phyloP scores from a whole-genome alignment of 306 rosid genomes.

The Vachellia collinsii region DNA sequence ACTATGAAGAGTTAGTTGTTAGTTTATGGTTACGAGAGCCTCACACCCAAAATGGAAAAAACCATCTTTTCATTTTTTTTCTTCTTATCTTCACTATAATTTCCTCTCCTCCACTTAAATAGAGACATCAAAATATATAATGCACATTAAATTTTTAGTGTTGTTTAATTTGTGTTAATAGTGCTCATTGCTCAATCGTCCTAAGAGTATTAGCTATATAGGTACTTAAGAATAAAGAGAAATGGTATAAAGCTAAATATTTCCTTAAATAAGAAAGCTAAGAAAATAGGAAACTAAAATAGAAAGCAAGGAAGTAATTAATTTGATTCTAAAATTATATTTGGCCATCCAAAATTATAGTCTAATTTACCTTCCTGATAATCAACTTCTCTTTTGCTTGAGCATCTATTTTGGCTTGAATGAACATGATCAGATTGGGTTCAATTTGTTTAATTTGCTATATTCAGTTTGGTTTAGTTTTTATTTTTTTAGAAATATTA shows the following conservation, averaged over 20 bases:
- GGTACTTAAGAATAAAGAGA: not conserved
- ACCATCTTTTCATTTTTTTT: not conserved
- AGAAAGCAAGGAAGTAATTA: not conserved
- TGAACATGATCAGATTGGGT: too few species aligned
- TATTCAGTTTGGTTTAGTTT: too few species aligned
- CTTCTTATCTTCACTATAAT: not conserved
- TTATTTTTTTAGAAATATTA: too few species aligned
- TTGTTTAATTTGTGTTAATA: not conserved
- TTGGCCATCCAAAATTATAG: too few species aligned
- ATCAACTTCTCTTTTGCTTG: too few species aligned
- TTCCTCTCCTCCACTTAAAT: not conserved
- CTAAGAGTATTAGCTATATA: not conserved
- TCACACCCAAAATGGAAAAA: not conserved
- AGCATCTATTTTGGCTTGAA: too few species aligned
- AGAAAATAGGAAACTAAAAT: not conserved
- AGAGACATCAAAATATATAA: not conserved
- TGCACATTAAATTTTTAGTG: not conserved
- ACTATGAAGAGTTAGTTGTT: constrained; percentile 48
- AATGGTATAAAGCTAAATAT: not conserved
- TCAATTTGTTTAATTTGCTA: too few species aligned
- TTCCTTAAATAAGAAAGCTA: too few species aligned
- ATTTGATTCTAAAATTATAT: not conserved
- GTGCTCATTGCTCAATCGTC: not conserved
- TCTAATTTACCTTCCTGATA: not conserved
- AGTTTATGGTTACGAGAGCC: constrained; percentile 12